A percentile compares a stretch with the other conserved stretches of the same genome.
phyloP scores from a whole-genome alignment of 139 green algal species.

The Yamagishiella unicocca region DNA sequence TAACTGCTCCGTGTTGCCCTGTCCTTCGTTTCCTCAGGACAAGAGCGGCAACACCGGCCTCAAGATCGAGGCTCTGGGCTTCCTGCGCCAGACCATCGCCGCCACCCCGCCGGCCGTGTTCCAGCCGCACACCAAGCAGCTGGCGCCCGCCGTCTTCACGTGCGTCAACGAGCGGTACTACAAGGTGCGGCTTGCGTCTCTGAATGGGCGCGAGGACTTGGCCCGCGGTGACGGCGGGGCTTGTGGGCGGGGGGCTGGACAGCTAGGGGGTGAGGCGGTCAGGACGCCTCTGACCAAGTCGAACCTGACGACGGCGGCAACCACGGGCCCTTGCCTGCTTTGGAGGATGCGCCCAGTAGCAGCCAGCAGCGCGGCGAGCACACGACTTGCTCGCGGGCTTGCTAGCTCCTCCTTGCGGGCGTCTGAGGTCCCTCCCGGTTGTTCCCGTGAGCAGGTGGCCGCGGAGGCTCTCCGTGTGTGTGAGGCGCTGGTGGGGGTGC shows the following conservation, averaged over 20 bases:
- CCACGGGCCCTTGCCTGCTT: too few relatives aligned
- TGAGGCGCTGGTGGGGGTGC: conserved; percentile 82
- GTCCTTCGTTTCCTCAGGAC: conserved; percentile 64
- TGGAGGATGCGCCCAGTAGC: too few relatives aligned
- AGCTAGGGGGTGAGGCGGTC: background rate
- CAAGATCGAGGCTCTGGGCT: conserved; percentile 95
- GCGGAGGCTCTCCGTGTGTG: conserved; percentile 90
- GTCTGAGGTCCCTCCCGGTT: too few relatives aligned
- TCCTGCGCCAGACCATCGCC: conserved; percentile 80
- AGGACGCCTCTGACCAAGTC: too few relatives aligned
- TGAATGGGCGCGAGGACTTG: too few relatives aligned
- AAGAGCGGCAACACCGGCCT: conserved; percentile 72
- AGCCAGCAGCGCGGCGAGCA: too few relatives aligned
- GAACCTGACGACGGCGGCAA: too few relatives aligned
- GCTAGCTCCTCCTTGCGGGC: too few relatives aligned
- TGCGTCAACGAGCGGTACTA: conserved; percentile 90
- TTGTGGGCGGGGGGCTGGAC: background rate
- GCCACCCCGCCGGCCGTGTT: conserved; percentile 67
- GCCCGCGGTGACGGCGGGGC: too few relatives aligned
- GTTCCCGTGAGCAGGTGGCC: conserved; percentile 66
- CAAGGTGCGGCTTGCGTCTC: conserved; percentile 83
- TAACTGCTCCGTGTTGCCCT: background rate
- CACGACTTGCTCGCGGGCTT: too few relatives aligned
- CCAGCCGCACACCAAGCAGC: conserved; percentile 65
- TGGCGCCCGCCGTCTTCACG: conserved; percentile 72